A percentile compares a stretch with the other conserved stretches of the same genome.
Conservation (phyloP, 2,329 filamentous ascomycete species). For the Botrytis medusae region DNA sequence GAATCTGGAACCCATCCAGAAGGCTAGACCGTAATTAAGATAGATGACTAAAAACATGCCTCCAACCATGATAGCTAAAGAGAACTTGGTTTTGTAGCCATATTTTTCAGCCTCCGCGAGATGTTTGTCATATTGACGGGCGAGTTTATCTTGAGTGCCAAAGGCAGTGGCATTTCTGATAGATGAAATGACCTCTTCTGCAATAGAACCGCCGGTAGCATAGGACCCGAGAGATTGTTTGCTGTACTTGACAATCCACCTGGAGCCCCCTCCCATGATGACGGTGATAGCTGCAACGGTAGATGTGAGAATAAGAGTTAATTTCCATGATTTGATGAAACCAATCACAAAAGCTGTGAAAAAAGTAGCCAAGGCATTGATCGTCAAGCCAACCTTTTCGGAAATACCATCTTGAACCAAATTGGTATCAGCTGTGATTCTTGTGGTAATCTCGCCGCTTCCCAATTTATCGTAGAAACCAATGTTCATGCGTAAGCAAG, state of each 20-base stretch:
- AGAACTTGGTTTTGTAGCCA: conserved; percentile 73
- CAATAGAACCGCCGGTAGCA: conserved; percentile 80
- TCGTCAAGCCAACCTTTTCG: conserved; percentile 78
- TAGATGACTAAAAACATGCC: conserved; percentile 82
- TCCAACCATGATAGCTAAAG: conserved; percentile 76
- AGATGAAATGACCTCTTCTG: conserved; percentile 92
- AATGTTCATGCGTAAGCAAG: conserved; percentile 85
- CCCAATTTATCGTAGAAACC: conserved; percentile 92
- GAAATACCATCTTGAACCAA: conserved; percentile 91
- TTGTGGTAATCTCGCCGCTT: conserved; percentile 88
- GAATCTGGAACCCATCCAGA: conserved; percentile 83
- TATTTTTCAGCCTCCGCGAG: conserved; percentile 70
- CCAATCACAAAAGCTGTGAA: conserved; percentile 86
- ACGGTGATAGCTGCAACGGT: conserved; percentile 78
- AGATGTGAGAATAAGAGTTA: conserved; percentile 82
- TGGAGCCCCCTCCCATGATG: conserved; percentile 71
- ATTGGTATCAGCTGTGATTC: conserved; percentile 92
- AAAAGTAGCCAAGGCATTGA: conserved; percentile 78
- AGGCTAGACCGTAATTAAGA: conserved; percentile 81
- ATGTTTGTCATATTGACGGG: conserved; percentile 78
- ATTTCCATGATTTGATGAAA: conserved; percentile 88
- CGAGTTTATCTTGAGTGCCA: conserved; percentile 89
- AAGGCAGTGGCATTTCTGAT: conserved; percentile 92
- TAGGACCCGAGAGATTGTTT: conserved; percentile 77
- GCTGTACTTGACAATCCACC: conserved; percentile 77